Evolutionary conservation across 225 moss, liverwort and hornwort species (phyloP).

Genomic region (Rhytidiadelphus loreus): DNA sequence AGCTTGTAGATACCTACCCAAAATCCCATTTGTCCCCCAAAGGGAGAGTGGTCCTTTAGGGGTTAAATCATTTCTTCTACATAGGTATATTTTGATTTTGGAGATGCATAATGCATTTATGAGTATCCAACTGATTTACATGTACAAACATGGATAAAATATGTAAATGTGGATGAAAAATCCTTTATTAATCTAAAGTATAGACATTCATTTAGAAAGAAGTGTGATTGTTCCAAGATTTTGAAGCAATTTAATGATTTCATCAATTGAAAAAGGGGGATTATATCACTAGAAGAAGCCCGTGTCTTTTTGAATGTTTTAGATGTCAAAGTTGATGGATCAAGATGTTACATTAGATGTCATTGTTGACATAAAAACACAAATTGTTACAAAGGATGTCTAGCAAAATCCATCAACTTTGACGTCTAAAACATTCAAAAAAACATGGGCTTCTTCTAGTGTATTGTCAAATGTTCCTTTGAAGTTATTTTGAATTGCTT

Average conservation of each 20-base stretch:
- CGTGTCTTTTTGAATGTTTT: too few relatives aligned
- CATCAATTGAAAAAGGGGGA: not conserved
- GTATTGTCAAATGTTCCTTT: not conserved
- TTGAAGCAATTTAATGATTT: not conserved
- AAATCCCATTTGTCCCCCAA: too few relatives aligned
- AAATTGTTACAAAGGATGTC: too few relatives aligned
- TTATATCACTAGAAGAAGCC: too few relatives aligned
- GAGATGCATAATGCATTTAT: accelerated
- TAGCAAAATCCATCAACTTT: too few relatives aligned
- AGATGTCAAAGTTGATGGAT: too few relatives aligned
- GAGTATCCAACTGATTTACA: accelerated
- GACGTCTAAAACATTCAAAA: too few relatives aligned
- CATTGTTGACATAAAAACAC: too few relatives aligned
- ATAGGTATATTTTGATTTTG: not conserved
- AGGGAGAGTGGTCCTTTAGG: too few relatives aligned
- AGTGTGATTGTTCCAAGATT: not conserved
- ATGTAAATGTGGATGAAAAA: not conserved
- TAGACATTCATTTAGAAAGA: not conserved
- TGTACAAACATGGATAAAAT: not conserved
- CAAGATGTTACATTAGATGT: too few relatives aligned
- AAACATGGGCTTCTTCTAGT: too few relatives aligned
- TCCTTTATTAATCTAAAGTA: accelerated
- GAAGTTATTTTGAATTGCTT: not conserved
- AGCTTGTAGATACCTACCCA: too few relatives aligned
- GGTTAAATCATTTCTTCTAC: not conserved